phyloP scores from a whole-genome alignment of 1,284 basidiomycete species.

The Ustilago shanxiensis region DNA sequence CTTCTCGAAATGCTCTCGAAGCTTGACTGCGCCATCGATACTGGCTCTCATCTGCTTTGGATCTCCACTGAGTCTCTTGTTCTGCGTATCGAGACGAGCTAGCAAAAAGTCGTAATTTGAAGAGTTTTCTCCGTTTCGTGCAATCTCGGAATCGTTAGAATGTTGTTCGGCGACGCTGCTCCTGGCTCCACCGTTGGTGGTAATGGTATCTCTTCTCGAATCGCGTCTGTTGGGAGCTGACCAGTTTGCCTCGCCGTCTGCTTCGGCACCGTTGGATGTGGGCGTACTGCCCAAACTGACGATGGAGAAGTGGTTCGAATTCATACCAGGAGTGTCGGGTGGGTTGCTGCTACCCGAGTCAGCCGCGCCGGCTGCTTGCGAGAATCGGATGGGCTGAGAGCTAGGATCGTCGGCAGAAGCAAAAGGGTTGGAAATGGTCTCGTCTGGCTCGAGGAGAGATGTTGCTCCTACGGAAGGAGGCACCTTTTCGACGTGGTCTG shows the following conservation, averaged over 20 bases:
- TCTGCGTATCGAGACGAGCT: conserved; percentile 57
- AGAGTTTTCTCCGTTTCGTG: conserved; percentile 7
- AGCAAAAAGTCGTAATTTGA: conserved; percentile 63
- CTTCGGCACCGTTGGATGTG: neutral
- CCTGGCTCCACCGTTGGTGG: conserved; percentile 25
- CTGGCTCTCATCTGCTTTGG: conserved; percentile 61
- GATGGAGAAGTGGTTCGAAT: conserved; percentile 56
- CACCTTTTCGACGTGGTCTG: conserved; percentile 36
- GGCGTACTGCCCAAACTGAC: conserved; percentile 49
- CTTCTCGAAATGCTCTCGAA: conserved; percentile 64
- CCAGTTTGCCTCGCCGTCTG: conserved; percentile 9
- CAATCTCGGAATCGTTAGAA: conserved; percentile 17
- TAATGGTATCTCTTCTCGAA: conserved; percentile 39
- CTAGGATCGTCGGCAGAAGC: conserved; percentile 25
- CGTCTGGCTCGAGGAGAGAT: conserved; percentile 62
- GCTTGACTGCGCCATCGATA: conserved; percentile 62
- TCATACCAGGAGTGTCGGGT: conserved; percentile 33
- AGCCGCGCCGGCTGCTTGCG: conserved; percentile 1
- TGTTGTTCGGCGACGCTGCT: conserved; percentile 12
- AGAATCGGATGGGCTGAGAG: conserved; percentile 26
- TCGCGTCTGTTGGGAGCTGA: conserved; percentile 19
- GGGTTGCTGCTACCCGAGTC: conserved; percentile 5
- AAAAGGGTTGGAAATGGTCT: conserved; percentile 65
- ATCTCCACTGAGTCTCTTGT: conserved; percentile 58
- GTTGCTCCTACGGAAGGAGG: conserved; percentile 62